These are phyloP conservation scores for Trichothecium roseum DNA, from an alignment of 2,329 filamentous ascomycete species.

Conservation along the genomic window DNA sequence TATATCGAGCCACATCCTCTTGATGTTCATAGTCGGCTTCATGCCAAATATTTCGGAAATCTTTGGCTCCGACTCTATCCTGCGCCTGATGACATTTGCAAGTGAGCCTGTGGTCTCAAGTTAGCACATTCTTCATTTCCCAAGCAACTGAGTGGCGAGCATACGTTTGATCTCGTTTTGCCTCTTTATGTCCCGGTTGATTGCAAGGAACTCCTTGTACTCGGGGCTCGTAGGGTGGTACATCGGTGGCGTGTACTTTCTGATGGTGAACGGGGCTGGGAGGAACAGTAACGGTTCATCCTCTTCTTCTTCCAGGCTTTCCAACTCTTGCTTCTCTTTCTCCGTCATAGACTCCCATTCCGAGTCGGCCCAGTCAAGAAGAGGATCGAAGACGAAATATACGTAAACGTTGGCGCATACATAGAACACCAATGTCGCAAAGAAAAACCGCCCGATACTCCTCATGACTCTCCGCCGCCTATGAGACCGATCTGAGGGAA, in stretches of 20 bases:
- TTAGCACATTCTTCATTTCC: neutral
- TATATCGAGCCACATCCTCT: conserved; percentile 49
- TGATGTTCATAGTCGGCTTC: conserved; percentile 27
- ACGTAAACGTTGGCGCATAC: conserved; percentile 33
- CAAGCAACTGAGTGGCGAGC: conserved; percentile 8
- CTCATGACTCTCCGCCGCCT: too few species aligned
- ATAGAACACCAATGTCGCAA: conserved; percentile 21
- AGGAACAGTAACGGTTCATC: conserved; percentile 41
- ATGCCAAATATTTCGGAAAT: neutral
- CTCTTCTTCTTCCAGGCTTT: conserved; percentile 30
- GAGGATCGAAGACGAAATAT: conserved; percentile 33
- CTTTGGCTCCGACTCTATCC: too few species aligned
- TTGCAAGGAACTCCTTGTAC: conserved; percentile 48
- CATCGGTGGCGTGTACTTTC: conserved; percentile 32
- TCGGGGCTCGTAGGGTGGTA: conserved; percentile 52
- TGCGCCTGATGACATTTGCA: conserved; percentile 13
- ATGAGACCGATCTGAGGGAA: conserved; percentile 10
- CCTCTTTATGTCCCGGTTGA: conserved; percentile 42
- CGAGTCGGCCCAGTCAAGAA: conserved; percentile 30
- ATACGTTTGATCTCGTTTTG: conserved; percentile 36
- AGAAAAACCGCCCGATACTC: conserved; percentile 5
- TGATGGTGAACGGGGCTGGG: conserved; percentile 50
- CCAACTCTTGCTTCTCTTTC: conserved; percentile 30
- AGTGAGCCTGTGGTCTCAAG: conserved; percentile 7
- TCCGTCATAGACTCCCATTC: conserved; percentile 30